Conservation (phyloP, 129 eudicot genomes). For the Apium graveolens region DNA sequence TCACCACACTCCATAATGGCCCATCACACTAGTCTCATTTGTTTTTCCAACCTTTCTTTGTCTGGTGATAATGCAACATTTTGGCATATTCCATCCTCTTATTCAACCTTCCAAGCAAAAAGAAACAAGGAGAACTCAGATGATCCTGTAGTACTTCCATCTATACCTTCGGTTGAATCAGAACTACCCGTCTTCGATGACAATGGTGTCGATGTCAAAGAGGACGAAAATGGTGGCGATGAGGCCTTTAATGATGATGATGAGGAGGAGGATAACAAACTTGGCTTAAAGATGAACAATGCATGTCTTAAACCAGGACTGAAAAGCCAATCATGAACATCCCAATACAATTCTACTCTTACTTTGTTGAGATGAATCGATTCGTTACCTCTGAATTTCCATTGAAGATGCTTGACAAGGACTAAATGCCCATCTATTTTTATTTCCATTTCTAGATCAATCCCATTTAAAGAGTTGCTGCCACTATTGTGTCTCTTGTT, state of each 20-base stretch:
- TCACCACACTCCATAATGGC: constrained; percentile 20
- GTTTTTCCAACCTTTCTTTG: constrained; percentile 10
- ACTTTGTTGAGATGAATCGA: constrained; percentile 41
- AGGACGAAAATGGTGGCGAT: constrained; percentile 32
- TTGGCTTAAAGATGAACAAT: constrained; percentile 72
- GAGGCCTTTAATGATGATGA: constrained; percentile 28
- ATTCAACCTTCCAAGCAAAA: constrained; percentile 88
- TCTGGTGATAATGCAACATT: constrained; percentile 7
- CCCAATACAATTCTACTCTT: constrained; percentile 74
- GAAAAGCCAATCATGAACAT: constrained; percentile 91
- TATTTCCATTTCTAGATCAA: constrained; percentile 82
- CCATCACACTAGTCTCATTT: constrained; percentile 11
- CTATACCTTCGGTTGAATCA: constrained; percentile 41
- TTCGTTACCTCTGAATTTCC: constrained; percentile 94
- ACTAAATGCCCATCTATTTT: constrained; percentile 62
- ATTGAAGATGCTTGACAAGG: constrained; percentile 72
- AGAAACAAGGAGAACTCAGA: constrained; percentile 75
- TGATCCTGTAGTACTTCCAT: constrained; percentile 28
- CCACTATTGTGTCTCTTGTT: constrained; percentile 17
- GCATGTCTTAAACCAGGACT: constrained; percentile 84
- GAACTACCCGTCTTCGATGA: constrained; percentile 38
- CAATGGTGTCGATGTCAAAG: constrained; percentile 28
- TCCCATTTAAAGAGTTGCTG: constrained; percentile 13
- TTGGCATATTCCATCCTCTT: neutral
- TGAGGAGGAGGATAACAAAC: constrained; percentile 23